These are phyloP conservation scores for Cryptococcus sp. DNA, from an alignment of 1,284 basidiomycete species.

Conservation along the genomic window DNA sequence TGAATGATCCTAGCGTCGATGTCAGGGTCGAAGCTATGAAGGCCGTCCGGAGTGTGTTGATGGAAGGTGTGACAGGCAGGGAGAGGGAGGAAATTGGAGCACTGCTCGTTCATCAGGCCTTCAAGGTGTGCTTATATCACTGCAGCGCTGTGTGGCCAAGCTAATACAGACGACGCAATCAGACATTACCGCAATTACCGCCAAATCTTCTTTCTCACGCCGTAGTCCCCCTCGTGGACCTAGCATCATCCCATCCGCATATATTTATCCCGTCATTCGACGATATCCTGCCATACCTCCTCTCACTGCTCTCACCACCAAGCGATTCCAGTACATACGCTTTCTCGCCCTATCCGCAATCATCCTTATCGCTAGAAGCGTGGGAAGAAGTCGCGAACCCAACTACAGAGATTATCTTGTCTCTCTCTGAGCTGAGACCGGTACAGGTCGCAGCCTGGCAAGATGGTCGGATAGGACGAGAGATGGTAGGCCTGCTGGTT, in stretches of 20 bases:
- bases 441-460: constrained; percentile 30
- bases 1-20: constrained; percentile 44
- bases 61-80: constrained; percentile 31
- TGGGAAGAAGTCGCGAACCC: constrained; percentile 71
- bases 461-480: constrained; percentile 27
- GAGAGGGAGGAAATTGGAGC: constrained; percentile 36
- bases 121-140: constrained; percentile 26
- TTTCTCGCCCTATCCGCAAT: constrained; percentile 36
- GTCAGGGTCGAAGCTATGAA: constrained; percentile 46
- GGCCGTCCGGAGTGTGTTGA: constrained; percentile 38
- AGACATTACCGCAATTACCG: constrained; percentile 32
- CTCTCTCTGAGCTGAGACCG: constrained; percentile 36
- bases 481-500: constrained; percentile 38
- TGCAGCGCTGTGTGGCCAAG: too few relatives aligned
- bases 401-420: constrained; percentile 46
- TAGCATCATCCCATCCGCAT: constrained; percentile 65
- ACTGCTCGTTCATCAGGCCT: constrained; percentile 28
- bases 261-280: constrained; percentile 69
- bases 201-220: constrained; percentile 30
- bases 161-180: not conserved
- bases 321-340: constrained; percentile 14
- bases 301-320: constrained; percentile 39
- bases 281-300: constrained; percentile 65
- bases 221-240: constrained; percentile 68
- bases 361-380: constrained; percentile 60